Percentiles rank a stretch among this genome's conserved stretches.
phyloP scores from a whole-genome alignment of 2,329 filamentous ascomycete genomes.

The Daldinia sp. region DNA sequence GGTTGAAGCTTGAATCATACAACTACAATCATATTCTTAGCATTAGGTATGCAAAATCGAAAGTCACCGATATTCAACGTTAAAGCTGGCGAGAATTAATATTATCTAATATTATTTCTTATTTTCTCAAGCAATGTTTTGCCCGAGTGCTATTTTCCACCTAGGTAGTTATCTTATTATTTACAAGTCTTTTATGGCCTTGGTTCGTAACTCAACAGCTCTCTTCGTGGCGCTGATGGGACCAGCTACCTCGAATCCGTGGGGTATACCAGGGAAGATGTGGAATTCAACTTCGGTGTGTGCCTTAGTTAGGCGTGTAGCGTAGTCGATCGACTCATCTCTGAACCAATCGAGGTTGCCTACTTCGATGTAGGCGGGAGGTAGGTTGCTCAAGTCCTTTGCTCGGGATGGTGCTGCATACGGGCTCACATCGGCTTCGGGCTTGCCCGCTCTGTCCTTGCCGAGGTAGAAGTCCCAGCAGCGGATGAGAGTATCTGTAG shows the following conservation, averaged over 20 bases:
- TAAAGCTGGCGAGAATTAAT: neutral
- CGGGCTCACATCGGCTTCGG: constrained; percentile 34
- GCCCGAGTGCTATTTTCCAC: neutral
- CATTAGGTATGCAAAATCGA: neutral
- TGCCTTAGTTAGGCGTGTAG: constrained; percentile 34
- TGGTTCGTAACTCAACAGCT: constrained; percentile 28
- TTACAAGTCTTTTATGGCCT: constrained; percentile 28
- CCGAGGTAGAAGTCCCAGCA: constrained; percentile 38
- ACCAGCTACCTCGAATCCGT: constrained; percentile 36
- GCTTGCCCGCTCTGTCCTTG: constrained; percentile 20
- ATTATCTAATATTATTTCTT: neutral
- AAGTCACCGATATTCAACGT: neutral
- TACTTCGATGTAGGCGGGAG: constrained; percentile 43
- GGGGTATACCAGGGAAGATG: constrained; percentile 41
- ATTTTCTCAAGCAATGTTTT: neutral
- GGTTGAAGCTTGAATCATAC: neutral
- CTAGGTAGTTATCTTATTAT: neutral
- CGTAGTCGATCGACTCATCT: constrained; percentile 40
- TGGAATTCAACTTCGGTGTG: constrained; percentile 43
- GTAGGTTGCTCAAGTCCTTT: constrained; percentile 39
- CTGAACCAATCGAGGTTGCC: constrained; percentile 42
- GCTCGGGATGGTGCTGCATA: constrained; percentile 41
- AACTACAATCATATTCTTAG: neutral
- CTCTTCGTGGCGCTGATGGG: constrained; percentile 21
- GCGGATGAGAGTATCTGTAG: constrained; percentile 19